Base-by-base conservation (phyloP, 1,284 basidiomycete genomes). In the Phellinidium pouzarii region DNA sequence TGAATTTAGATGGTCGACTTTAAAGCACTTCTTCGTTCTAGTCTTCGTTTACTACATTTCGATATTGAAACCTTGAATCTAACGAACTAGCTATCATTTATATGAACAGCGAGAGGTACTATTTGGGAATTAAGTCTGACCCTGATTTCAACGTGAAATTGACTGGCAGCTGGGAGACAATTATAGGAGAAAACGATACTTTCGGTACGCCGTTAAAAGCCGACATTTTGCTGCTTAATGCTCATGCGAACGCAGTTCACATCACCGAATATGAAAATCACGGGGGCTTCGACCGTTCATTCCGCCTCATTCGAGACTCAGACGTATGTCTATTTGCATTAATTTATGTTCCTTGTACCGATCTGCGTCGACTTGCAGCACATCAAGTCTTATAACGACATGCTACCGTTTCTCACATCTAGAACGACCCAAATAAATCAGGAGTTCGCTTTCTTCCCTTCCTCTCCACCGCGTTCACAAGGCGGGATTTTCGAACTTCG, bases 371-470 rank as follows among this genome's bases (percentile, higher is more conserved):
- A 12, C 7, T 19, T 48, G 42, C 59, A 89, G 84, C 84, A 91
- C 57, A 64, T 71, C 47, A 70, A 78, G 50, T 73, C 78, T 44
- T 83, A 81, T 65, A 70, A 79, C 59, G 77, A 76, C 19, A 82
- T 95, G 70, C 73, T 90, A 14, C 87, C 90, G 3, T 80, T 79
- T 65, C 66, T 95, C 44, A 75, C 71, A 19, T 83, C 80, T 3
- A 81, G 91, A 48, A 77, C 82, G 44, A 77, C 78, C 20, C 91
- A 94, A 62, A 76, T 95, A 49, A 83, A 84, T 59, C 91, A 93
- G 65, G 94, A 97, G 67, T 97, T 97, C 69, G 90, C 90, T 1
- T 94, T 96, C 72, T 84, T 93, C 66, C 91, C 92, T 1, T 91
- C 91, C 2, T 80, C 87, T 12, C 91, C 93, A 26, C 91, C 92